These are phyloP conservation scores for Vanderwaltozyma polyspora DNA, from an alignment of 805 yeast species.

Conservation along the genomic window DNA sequence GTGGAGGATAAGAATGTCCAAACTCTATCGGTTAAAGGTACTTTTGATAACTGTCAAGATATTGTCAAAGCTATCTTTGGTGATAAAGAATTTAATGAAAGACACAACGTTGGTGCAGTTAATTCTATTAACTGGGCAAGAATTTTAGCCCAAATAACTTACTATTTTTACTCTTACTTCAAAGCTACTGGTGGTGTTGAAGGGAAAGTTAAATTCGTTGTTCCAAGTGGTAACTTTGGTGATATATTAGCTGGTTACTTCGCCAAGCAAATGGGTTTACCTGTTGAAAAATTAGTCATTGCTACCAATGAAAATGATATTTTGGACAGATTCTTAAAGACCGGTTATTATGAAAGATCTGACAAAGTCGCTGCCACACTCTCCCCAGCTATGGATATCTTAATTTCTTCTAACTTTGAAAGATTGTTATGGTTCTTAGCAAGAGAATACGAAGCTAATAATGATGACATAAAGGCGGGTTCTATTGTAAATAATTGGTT, in stretches of 20 bases:
- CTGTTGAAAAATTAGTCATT: conserved; percentile 72
- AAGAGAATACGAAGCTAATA: conserved; percentile 48
- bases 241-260: conserved; percentile 94
- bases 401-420: conserved; percentile 91
- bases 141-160: conserved; percentile 93
- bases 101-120: conserved; percentile 93
- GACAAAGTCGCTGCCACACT: conserved; percentile 73
- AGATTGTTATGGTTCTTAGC: conserved; percentile 91
- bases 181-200: conserved; percentile 35
- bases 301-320: conserved; percentile 96
- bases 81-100: conserved; percentile 75
- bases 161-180: conserved; percentile 89
- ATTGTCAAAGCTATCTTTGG: conserved; percentile 88
- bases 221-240: conserved; percentile 97
- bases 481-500: conserved; percentile 62
- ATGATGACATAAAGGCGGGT: conserved; percentile 65
- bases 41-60: conserved; percentile 97
- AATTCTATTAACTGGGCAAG: conserved; percentile 99
- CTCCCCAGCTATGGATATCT: conserved; percentile 98
- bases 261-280: conserved; percentile 92
- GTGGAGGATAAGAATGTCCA: conserved; percentile 88
- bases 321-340: conserved; percentile 78
- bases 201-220: conserved; percentile 66
- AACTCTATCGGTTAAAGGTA: conserved; percentile 88
- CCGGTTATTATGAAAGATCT: conserved; percentile 74